Conservation (phyloP, 177 flowering plant genomes). For the Tripterygium wilfordii region DNA sequence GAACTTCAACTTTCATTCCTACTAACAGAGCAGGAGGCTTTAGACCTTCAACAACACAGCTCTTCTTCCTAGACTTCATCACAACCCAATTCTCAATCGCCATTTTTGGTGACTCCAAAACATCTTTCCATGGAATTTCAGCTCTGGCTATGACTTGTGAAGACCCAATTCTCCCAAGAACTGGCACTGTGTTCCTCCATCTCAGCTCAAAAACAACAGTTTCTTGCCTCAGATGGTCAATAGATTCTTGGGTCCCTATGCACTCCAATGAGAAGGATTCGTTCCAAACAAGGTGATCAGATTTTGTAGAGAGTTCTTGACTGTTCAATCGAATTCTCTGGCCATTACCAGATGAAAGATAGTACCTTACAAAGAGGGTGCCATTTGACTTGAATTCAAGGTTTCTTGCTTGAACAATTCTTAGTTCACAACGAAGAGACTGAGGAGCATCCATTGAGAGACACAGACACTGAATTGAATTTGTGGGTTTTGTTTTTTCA, state of each 20-base stretch:
- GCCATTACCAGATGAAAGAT: slow-evolving; percentile 41
- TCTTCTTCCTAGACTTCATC: slow-evolving; percentile 1
- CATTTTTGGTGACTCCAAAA: slow-evolving; percentile 29
- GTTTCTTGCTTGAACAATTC: slow-evolving; percentile 56
- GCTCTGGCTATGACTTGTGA: slow-evolving; percentile 28
- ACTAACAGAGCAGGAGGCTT: slow-evolving; percentile 33
- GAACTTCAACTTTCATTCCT: slow-evolving; percentile 25
- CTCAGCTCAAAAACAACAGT: slow-evolving; percentile 59
- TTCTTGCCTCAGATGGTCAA: slow-evolving; percentile 28
- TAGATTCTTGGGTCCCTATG: slow-evolving; percentile 27
- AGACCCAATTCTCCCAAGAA: slow-evolving; percentile 11
- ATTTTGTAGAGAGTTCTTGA: slow-evolving; percentile 30
- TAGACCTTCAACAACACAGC: slow-evolving; percentile 3
- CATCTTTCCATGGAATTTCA: slow-evolving; percentile 31
- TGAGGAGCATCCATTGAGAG: slow-evolving; percentile 12
- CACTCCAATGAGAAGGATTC: slow-evolving; percentile 52
- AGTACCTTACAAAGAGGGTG: slow-evolving; percentile 53
- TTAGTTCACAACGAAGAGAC: slow-evolving; percentile 47
- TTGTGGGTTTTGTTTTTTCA: not conserved
- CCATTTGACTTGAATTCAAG: slow-evolving; percentile 22
- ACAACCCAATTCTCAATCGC: slow-evolving; percentile 37
- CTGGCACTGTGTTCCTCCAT: slow-evolving; percentile 24
- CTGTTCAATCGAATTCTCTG: slow-evolving; percentile 35
- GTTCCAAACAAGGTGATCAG: slow-evolving; percentile 34
- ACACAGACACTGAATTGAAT: too few species aligned